A percentile compares a stretch with the other conserved stretches of the same genome.
phyloP scores from a whole-genome alignment of 768 basidiomycete genomes.

The Lanmaoa pseudosensibilis region DNA sequence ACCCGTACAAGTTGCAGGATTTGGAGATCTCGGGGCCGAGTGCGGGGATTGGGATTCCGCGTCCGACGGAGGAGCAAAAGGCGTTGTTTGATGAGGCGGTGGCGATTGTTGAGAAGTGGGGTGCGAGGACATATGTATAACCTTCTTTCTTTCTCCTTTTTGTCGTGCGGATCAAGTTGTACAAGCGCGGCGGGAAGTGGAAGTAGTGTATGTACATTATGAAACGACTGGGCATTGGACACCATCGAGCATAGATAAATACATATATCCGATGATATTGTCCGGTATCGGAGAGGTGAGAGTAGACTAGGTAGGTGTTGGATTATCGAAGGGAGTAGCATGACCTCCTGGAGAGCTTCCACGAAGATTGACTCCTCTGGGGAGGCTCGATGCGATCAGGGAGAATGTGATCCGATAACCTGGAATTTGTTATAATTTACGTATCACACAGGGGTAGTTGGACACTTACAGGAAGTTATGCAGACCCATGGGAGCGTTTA shows the following conservation, averaged over 20 bases:
- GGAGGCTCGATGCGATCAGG: background rate
- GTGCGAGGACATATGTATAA: no score
- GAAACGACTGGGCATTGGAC: no score
- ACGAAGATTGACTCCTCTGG: background rate
- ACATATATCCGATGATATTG: background rate
- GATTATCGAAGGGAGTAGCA: background rate
- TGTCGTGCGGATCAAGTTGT: no score
- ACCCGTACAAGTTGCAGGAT: background rate
- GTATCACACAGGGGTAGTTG: background rate
- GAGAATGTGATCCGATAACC: background rate
- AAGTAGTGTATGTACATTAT: no score
- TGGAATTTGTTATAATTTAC: background rate
- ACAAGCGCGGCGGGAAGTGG: no score
- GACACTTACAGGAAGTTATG: background rate
- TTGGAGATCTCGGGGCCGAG: constrained; percentile 47
- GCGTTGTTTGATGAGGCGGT: constrained; percentile 69
- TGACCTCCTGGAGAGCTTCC: no score
- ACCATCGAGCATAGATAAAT: no score
- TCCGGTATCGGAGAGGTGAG: background rate
- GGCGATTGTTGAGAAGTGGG: constrained; percentile 59
- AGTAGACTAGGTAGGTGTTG: background rate
- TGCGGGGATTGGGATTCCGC: constrained; percentile 46
- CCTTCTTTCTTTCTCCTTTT: no score
- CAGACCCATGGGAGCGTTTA: background rate
- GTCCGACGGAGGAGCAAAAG: constrained; percentile 61